Evolutionary conservation across 2,329 filamentous ascomycete genomes (phyloP).

Genomic region (Teratosphaeria destructans): DNA sequence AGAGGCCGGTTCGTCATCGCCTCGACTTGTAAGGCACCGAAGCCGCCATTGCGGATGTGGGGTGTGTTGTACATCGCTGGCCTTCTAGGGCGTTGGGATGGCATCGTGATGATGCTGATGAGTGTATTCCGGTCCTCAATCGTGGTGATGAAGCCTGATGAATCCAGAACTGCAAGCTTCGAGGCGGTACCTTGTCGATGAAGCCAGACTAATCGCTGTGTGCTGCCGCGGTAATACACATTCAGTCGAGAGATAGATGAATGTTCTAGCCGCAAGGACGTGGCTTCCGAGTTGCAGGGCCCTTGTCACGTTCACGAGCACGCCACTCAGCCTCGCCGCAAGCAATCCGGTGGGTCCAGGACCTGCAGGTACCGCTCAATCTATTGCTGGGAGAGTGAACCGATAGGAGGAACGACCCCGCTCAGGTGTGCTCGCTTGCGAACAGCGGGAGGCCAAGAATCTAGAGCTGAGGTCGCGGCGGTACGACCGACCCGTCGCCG

Average conservation of each 20-base stretch:
- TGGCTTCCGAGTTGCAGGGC: background rate
- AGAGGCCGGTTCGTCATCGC: constrained; percentile 23
- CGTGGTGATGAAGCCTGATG: background rate
- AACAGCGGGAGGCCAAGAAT: background rate
- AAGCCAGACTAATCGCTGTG: background rate
- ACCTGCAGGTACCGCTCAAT: background rate
- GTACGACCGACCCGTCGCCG: background rate
- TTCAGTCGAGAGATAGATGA: background rate
- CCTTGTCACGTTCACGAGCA: background rate
- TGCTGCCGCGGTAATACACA: background rate
- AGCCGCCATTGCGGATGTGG: constrained; percentile 23
- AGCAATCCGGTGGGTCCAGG: background rate
- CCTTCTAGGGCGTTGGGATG: constrained; percentile 9
- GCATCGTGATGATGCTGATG: background rate
- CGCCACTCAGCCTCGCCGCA: background rate
- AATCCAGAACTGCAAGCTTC: background rate
- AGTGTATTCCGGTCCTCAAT: background rate
- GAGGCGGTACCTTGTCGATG: background rate
- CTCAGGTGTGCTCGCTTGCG: background rate
- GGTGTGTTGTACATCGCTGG: constrained; percentile 27
- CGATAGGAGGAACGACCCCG: background rate
- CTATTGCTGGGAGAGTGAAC: background rate
- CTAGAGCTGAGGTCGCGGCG: background rate
- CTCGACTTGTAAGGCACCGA: constrained; percentile 25
- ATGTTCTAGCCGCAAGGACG: background rate